A percentile compares a stretch with the other conserved stretches of the same genome.
These are phyloP conservation scores for Torulaspora delbrueckii DNA, from an alignment of 805 yeast species.

Conservation along the genomic window DNA sequence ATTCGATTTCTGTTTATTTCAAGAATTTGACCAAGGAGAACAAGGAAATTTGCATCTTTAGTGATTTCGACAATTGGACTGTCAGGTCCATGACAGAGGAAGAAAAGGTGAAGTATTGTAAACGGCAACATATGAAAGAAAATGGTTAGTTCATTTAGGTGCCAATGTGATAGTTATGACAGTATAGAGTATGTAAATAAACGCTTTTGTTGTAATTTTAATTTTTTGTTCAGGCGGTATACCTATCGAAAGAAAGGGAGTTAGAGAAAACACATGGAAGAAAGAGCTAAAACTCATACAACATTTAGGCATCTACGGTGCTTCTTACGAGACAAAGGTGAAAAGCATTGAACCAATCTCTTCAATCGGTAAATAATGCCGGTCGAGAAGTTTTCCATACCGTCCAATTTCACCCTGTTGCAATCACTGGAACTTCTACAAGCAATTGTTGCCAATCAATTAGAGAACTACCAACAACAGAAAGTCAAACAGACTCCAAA, in stretches of 20 bases:
- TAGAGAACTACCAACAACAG: conserved; percentile 15
- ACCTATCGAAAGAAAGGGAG: conserved; percentile 1
- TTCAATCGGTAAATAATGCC: conserved; percentile 12
- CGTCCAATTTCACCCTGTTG: conserved; percentile 26
- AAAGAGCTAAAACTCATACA: neutral
- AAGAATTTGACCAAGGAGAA: conserved; percentile 30
- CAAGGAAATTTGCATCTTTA: conserved; percentile 32
- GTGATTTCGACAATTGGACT: conserved; percentile 31
- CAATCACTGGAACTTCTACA: conserved; percentile 31
- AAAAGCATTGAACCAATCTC: neutral
- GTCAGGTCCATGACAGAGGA: conserved; percentile 31
- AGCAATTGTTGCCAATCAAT: conserved; percentile 26
- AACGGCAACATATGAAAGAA: conserved; percentile 24
- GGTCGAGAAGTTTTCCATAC: conserved; percentile 28
- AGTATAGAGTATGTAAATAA: conserved; percentile 1
- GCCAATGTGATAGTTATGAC: neutral
- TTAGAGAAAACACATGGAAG: neutral
- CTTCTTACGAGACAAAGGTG: neutral
- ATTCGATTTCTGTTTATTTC: conserved; percentile 33
- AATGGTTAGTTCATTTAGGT: neutral
- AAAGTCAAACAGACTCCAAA: conserved; percentile 9
- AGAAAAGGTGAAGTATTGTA: conserved; percentile 32
- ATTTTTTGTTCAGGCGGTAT: neutral
- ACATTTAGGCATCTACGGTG: neutral
- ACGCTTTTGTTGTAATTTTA: neutral